These are phyloP conservation scores for Flueggea neowawraea DNA, from an alignment of 441 rosid species.

Conservation along the genomic window DNA sequence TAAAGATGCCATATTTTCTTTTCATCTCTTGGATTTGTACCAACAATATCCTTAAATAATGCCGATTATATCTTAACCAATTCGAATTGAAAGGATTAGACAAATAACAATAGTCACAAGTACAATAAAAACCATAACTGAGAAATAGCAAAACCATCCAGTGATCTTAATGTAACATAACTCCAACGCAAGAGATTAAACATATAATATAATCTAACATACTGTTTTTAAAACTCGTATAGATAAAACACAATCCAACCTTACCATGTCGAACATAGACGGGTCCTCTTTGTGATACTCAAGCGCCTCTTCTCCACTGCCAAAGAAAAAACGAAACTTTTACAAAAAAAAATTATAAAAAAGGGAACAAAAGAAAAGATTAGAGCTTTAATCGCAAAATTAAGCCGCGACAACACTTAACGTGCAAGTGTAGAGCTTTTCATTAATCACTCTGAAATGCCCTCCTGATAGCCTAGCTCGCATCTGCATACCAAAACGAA, in stretches of 20 bases:
- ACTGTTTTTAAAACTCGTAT: too few relatives aligned
- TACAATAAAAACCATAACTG: too few relatives aligned
- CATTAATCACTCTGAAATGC: constrained; percentile 87
- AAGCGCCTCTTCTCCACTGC: constrained; percentile 81
- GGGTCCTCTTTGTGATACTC: constrained; percentile 75
- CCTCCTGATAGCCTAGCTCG: constrained; percentile 77
- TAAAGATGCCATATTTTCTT: too few relatives aligned
- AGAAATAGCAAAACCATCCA: too few relatives aligned
- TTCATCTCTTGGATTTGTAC: too few relatives aligned
- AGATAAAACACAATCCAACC: background rate
- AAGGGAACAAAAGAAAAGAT: background rate
- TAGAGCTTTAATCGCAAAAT: background rate
- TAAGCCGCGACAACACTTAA: constrained; percentile 17
- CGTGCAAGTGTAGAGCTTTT: constrained; percentile 96
- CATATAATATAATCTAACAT: too few relatives aligned
- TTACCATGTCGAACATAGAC: constrained; percentile 69
- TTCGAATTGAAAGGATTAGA: too few relatives aligned
- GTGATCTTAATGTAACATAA: too few relatives aligned
- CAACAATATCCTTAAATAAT: too few relatives aligned
- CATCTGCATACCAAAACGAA: constrained; percentile 42
- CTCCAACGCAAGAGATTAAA: too few relatives aligned
- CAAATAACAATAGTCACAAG: too few relatives aligned
- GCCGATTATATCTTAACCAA: too few relatives aligned
- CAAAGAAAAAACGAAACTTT: background rate
- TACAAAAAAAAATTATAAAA: background rate